phyloP scores from a whole-genome alignment of 208 protist species.

The Lotmaria passim region DNA sequence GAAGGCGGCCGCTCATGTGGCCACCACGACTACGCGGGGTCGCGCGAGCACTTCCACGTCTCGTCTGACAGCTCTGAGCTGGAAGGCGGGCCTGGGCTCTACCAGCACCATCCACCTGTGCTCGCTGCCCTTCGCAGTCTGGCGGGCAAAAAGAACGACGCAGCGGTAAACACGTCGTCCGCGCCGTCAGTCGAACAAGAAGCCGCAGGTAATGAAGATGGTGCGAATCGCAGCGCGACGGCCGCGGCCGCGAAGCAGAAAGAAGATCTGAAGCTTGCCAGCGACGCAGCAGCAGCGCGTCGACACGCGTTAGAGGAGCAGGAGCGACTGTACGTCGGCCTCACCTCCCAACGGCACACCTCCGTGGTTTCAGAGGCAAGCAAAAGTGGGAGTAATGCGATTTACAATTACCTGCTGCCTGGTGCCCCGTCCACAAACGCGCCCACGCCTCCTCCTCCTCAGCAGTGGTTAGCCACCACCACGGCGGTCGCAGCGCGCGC shows the following conservation, averaged over 20 bases:
- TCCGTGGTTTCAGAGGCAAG: background rate
- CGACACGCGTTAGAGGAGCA: background rate
- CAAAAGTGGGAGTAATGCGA: background rate
- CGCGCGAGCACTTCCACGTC: background rate
- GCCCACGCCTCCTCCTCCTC: background rate
- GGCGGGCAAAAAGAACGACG: background rate
- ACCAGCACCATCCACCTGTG: background rate
- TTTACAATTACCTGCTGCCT: conserved; percentile 21
- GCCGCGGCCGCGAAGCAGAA: background rate
- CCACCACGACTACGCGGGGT: background rate
- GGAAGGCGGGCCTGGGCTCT: background rate
- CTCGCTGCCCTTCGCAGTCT: background rate
- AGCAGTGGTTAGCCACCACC: too few species aligned
- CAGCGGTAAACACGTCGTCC: background rate
- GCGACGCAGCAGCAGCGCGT: conserved; percentile 2
- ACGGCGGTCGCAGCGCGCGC: too few species aligned
- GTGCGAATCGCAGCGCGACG: background rate
- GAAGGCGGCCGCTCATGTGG: too few species aligned
- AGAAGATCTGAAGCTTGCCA: background rate
- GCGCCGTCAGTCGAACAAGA: too few species aligned
- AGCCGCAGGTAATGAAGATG: too few species aligned
- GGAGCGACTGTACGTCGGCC: conserved; percentile 1
- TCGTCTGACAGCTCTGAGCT: conserved; percentile 12
- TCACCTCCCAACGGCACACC: conserved; percentile 3
- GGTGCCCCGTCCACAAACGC: background rate